Evolutionary conservation across 2,329 filamentous ascomycete species (phyloP).

Genomic region (Truncatella angustata): DNA sequence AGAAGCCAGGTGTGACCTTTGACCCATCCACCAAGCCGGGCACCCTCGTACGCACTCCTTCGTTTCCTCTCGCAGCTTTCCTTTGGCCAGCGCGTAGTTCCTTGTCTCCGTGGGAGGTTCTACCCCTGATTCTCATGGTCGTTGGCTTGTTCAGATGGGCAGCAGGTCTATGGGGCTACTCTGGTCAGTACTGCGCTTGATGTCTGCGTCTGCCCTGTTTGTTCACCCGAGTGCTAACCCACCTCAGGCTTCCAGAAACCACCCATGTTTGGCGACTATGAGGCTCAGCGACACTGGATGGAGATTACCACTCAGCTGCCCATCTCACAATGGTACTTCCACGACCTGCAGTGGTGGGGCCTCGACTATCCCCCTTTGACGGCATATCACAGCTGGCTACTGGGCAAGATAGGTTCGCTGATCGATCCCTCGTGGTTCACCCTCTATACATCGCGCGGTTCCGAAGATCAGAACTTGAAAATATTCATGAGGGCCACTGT

Average conservation of each 20-base stretch:
- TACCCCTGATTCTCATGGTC: slow-evolving; percentile 84
- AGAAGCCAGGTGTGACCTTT: slow-evolving; percentile 41
- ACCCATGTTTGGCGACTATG: slow-evolving; percentile 95
- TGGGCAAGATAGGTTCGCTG: slow-evolving; percentile 78
- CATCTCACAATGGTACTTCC: slow-evolving; percentile 94
- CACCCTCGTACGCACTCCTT: slow-evolving; percentile 56
- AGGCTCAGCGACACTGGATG: slow-evolving; percentile 99
- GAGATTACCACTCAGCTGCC: slow-evolving; percentile 89
- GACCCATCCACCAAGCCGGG: slow-evolving; percentile 33
- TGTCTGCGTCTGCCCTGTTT: not conserved
- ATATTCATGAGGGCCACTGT: slow-evolving; percentile 96
- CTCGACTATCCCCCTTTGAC: slow-evolving; percentile 97
- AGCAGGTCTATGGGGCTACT: slow-evolving; percentile 91
- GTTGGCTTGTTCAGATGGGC: slow-evolving; percentile 94
- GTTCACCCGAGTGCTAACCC: not conserved
- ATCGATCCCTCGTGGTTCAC: slow-evolving; percentile 87
- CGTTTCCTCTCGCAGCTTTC: slow-evolving; percentile 90
- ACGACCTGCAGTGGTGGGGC: slow-evolving; percentile 96
- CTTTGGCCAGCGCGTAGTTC: slow-evolving; percentile 87
- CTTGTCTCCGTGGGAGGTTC: slow-evolving; percentile 84
- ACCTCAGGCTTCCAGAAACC: slow-evolving; percentile 69
- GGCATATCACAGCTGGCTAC: slow-evolving; percentile 96
- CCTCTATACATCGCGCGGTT: slow-evolving; percentile 76
- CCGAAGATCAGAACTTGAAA: slow-evolving; percentile 77
- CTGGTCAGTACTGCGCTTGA: slow-evolving; percentile 54